Evolutionary conservation across 2,329 filamentous ascomycete species (phyloP).

Genomic region (Epicoccum sorghinum): DNA sequence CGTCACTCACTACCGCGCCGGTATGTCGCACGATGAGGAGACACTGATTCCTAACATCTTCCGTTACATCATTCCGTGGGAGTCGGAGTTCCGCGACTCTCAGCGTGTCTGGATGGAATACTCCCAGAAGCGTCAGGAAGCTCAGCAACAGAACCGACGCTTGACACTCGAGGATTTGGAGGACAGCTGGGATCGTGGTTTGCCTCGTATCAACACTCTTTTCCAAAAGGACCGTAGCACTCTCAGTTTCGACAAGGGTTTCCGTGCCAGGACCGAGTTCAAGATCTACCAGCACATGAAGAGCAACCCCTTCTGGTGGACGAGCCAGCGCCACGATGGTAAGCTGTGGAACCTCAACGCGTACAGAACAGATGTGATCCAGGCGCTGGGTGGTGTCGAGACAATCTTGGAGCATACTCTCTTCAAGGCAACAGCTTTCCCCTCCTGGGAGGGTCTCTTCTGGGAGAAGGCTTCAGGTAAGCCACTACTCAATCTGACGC

Average conservation of each 20-base stretch:
- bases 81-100: conserved; percentile 98
- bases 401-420: conserved; percentile 96
- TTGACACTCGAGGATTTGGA: conserved; percentile 95
- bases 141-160: conserved; percentile 94
- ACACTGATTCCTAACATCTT: conserved; percentile 99
- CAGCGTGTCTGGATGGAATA: conserved; percentile 99
- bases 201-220: conserved; percentile 96
- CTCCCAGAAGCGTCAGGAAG: conserved; percentile 95
- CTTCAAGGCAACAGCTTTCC: conserved; percentile 96
- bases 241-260: conserved; percentile 97
- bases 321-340: conserved; percentile 93
- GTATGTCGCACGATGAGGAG: conserved; percentile 98
- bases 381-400: conserved; percentile 93
- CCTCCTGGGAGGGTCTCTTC: conserved; percentile 95
- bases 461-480: conserved; percentile 71
- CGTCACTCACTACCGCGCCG: conserved; percentile 93
- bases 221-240: conserved; percentile 99
- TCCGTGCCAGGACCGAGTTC: conserved; percentile 93
- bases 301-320: conserved; percentile 99
- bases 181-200: conserved; percentile 96
- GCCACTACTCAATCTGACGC: conserved; percentile 21
- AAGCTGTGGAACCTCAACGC: conserved; percentile 97
- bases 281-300: conserved; percentile 99
- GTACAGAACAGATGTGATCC: conserved; percentile 95
- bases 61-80: conserved; percentile 99